Conservation (phyloP, 1,284 basidiomycete genomes). For the Spongiforma sp. region DNA sequence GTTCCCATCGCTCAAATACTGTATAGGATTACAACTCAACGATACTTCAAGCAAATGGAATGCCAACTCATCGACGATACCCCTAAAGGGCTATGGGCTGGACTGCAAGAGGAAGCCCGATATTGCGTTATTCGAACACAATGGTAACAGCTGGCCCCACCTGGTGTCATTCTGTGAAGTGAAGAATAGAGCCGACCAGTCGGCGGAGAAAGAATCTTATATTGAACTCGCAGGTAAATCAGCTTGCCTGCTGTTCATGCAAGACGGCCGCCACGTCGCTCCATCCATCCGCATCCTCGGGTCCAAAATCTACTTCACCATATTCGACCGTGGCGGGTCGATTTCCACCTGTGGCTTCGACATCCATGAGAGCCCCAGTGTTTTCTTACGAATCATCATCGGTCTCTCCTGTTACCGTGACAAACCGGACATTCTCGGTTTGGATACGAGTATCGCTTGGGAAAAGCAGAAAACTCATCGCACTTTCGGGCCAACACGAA, state of each 20-base stretch:
- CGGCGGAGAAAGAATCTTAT: not conserved
- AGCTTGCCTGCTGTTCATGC: not conserved
- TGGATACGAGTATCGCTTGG: not conserved
- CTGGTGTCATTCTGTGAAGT: constrained; percentile 2
- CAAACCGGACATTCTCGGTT: not conserved
- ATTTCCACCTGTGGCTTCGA: not conserved
- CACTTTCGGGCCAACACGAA: not conserved
- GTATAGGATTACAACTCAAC: not conserved
- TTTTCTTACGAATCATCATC: not conserved
- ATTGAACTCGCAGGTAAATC: not conserved
- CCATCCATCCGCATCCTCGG: not conserved
- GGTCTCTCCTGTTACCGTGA: not conserved
- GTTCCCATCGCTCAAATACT: not conserved
- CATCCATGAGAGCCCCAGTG: not conserved
- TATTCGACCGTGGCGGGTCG: not conserved
- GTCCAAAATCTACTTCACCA: not conserved
- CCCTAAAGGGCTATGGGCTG: not conserved
- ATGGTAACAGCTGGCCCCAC: not conserved
- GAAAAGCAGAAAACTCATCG: not conserved
- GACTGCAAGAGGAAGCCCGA: not conserved
- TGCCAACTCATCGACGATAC: not conserved
- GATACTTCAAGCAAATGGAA: not conserved
- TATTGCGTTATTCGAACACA: not conserved
- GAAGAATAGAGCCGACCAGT: not conserved
- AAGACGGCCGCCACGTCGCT: not conserved